A percentile compares a stretch with the other conserved stretches of the same genome.
Conservation (phyloP, 768 basidiomycete genomes). For the Leucosporidium creatinivorum region DNA sequence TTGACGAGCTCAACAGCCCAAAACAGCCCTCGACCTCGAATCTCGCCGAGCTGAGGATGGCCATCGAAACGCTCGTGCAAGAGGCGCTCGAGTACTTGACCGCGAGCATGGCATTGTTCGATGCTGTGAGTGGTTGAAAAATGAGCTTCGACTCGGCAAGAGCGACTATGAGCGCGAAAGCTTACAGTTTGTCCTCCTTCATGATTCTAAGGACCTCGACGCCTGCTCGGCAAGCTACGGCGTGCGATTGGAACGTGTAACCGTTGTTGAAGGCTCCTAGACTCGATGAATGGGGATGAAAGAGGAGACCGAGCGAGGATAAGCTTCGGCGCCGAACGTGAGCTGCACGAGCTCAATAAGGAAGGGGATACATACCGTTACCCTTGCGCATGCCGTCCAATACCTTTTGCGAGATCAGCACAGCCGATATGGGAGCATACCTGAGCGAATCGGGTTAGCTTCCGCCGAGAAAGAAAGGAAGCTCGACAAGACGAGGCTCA, state of each 20-base stretch:
- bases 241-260: slow-evolving; percentile 33
- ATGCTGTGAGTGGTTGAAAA: not conserved
- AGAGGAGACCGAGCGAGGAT: not conserved
- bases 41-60: slow-evolving; percentile 22
- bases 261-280: slow-evolving; percentile 33
- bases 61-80: not conserved
- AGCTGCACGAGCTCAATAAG: too few relatives aligned
- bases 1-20: slow-evolving; percentile 22
- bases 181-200: slow-evolving; percentile 26
- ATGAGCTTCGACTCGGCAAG: too few relatives aligned
- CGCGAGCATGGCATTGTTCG: slow-evolving; percentile 7
- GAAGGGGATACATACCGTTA: not conserved
- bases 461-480: not conserved
- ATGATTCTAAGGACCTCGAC: slow-evolving; percentile 32
- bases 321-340: too few relatives aligned
- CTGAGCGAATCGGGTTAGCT: too few relatives aligned
- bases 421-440: slow-evolving; percentile 32
- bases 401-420: slow-evolving; percentile 31
- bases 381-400: slow-evolving; percentile 27
- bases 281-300: not conserved
- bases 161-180: not conserved
- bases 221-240: slow-evolving; percentile 28
- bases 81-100: not conserved
- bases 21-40: slow-evolving; percentile 35
- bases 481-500: not conserved